Percentiles rank a stretch among this genome's conserved stretches.
Conservation (phyloP, 176 grass and related monocot species). For the Rhynchospora breviuscula region DNA sequence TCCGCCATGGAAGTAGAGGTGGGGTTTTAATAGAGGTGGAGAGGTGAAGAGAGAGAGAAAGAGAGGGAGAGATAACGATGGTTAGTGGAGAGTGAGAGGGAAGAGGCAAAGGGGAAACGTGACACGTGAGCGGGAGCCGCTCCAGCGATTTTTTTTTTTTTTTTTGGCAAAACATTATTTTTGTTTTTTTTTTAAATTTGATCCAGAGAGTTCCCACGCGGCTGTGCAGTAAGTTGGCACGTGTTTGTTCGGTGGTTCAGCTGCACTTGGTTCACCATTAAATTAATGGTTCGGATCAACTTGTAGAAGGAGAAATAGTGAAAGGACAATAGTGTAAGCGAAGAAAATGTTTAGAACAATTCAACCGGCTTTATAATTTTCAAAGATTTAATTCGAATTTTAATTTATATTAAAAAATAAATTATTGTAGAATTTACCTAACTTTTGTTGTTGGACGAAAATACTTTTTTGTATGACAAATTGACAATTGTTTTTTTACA, state of each 20-base stretch:
- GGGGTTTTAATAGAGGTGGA: conserved; percentile 25
- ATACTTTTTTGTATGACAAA: too few relatives aligned
- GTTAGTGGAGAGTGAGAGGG: conserved; percentile 17
- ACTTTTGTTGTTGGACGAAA: too few relatives aligned
- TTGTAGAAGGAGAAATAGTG: background rate
- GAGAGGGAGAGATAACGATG: conserved; percentile 13
- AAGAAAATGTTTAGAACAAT: too few relatives aligned
- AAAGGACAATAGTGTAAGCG: background rate
- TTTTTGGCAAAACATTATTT: too few relatives aligned
- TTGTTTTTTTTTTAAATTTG: too few relatives aligned
- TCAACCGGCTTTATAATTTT: too few relatives aligned
- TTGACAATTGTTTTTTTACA: too few relatives aligned
- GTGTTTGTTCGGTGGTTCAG: background rate
- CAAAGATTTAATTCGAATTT: too few relatives aligned
- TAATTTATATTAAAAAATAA: too few relatives aligned
- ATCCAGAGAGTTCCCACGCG: too few relatives aligned
- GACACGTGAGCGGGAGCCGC: conserved; percentile 1
- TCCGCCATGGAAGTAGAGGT: conserved; percentile 46
- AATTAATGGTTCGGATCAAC: background rate
- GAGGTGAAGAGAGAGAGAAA: background rate
- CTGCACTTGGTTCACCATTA: background rate
- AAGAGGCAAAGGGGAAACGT: background rate
- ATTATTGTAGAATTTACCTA: too few relatives aligned
- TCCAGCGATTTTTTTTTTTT: too few relatives aligned
- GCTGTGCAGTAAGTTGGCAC: background rate